Evolutionary conservation across 805 yeast genomes (phyloP).

Genomic region (Cyberlindnera xishuangbannaensis): DNA sequence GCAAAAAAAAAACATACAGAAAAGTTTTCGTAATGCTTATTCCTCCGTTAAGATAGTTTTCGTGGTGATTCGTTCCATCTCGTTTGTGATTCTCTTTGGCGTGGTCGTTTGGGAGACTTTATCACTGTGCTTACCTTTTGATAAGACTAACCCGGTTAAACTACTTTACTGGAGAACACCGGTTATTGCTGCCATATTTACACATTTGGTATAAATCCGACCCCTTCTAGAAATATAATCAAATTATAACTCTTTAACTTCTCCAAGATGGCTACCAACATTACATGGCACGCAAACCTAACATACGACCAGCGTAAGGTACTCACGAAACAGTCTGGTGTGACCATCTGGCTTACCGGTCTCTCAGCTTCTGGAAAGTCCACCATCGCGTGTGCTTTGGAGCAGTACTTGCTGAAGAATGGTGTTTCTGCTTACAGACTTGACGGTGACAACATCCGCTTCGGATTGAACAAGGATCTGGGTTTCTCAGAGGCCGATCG

Average conservation of each 20-base stretch:
- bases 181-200: too few relatives aligned
- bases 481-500: conserved; percentile 91
- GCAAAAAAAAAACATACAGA: too few relatives aligned
- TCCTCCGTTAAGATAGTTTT: too few relatives aligned
- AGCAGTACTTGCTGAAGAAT: conserved; percentile 67
- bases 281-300: conserved; percentile 93
- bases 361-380: conserved; percentile 87
- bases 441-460: conserved; percentile 92
- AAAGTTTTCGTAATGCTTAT: too few relatives aligned
- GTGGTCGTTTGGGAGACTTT: too few relatives aligned
- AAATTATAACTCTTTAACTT: not conserved
- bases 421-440: conserved; percentile 76
- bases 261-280: conserved; percentile 79
- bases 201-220: too few relatives aligned
- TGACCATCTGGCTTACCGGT: conserved; percentile 94
- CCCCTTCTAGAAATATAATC: too few relatives aligned
- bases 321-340: conserved; percentile 75
- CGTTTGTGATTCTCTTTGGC: too few relatives aligned
- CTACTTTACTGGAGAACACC: too few relatives aligned
- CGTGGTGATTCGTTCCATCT: too few relatives aligned
- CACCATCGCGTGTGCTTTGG: conserved; percentile 92
- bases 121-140: too few relatives aligned
- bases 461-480: conserved; percentile 90
- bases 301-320: conserved; percentile 74
- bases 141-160: too few relatives aligned